These are phyloP conservation scores for Scytalidium lignicola DNA, from an alignment of 2,329 filamentous ascomycete species.

Conservation along the genomic window DNA sequence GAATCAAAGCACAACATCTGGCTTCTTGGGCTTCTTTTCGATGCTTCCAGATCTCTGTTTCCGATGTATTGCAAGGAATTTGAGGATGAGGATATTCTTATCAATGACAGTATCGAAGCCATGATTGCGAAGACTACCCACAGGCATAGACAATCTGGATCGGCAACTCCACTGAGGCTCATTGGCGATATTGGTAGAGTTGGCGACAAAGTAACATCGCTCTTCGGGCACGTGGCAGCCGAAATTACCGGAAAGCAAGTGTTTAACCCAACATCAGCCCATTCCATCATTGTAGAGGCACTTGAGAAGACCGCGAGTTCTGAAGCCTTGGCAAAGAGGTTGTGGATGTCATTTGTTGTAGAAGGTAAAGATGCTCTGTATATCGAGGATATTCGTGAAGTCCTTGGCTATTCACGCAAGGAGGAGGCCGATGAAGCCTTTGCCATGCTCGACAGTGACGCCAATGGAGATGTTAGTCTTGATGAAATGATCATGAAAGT, in stretches of 20 bases:
- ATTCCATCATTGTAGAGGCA: conserved; percentile 84
- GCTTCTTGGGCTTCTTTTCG: conserved; percentile 79
- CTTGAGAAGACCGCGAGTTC: conserved; percentile 79
- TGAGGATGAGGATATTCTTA: conserved; percentile 83
- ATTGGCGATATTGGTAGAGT: conserved; percentile 64
- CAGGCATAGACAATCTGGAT: conserved; percentile 47
- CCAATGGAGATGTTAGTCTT: conserved; percentile 89
- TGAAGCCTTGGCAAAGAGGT: conserved; percentile 86
- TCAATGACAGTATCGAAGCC: conserved; percentile 77
- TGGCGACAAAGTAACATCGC: conserved; percentile 89
- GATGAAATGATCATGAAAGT: conserved; percentile 92
- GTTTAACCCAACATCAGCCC: conserved; percentile 86
- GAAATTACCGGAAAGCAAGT: conserved; percentile 95
- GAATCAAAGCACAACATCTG: conserved; percentile 83
- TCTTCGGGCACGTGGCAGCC: conserved; percentile 86
- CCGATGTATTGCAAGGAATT: conserved; percentile 92
- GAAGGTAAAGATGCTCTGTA: conserved; percentile 79
- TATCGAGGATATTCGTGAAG: conserved; percentile 78
- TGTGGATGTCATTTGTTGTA: conserved; percentile 98
- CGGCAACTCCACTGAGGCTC: conserved; percentile 54
- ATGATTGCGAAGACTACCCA: conserved; percentile 53
- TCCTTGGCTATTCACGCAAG: conserved; percentile 70
- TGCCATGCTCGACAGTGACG: conserved; percentile 72
- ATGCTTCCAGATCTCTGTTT: conserved; percentile 82
- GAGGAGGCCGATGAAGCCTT: conserved; percentile 83